A percentile compares a stretch with the other conserved stretches of the same genome.
Conservation (phyloP, 805 yeast species). For the Debaryomyces prosopidis region DNA sequence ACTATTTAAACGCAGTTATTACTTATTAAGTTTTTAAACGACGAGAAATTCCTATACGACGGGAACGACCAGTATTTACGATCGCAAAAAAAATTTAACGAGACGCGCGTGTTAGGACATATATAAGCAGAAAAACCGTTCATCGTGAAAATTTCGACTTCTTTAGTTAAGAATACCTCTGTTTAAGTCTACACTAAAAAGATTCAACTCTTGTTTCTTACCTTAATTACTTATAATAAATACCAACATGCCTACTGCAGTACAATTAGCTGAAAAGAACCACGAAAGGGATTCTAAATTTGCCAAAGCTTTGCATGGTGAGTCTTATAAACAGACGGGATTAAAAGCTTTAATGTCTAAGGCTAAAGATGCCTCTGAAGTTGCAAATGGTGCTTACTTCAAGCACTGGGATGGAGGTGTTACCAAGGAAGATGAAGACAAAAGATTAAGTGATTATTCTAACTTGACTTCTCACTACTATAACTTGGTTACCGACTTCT, state of each 20-base stretch:
- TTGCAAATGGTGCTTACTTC: slow-evolving; percentile 87
- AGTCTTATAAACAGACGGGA: slow-evolving; percentile 67
- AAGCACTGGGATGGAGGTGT: slow-evolving; percentile 97
- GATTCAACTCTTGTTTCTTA: neutral
- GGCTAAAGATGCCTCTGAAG: slow-evolving; percentile 71
- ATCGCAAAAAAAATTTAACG: neutral
- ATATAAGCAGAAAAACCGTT: neutral
- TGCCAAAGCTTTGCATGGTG: slow-evolving; percentile 86
- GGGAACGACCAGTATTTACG: slow-evolving; percentile 8
- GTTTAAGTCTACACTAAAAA: neutral
- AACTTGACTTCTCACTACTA: slow-evolving; percentile 92
- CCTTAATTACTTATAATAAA: neutral
- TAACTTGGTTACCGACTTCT: slow-evolving; percentile 95
- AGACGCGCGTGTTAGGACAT: neutral
- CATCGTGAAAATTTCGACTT: neutral
- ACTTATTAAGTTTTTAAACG: slow-evolving; percentile 1
- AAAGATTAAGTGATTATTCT: slow-evolving; percentile 82
- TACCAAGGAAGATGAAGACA: slow-evolving; percentile 65
- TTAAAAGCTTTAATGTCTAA: slow-evolving; percentile 75
- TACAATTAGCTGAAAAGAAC: slow-evolving; percentile 48
- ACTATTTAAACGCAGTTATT: neutral
- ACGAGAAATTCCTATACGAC: slow-evolving; percentile 9
- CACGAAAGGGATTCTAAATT: slow-evolving; percentile 65
- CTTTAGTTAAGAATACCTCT: neutral
- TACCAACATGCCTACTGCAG: slow-evolving; percentile 11